These are phyloP conservation scores for Boletus pseudo-olivaceus DNA, from an alignment of 768 basidiomycete species.

Conservation along the genomic window DNA sequence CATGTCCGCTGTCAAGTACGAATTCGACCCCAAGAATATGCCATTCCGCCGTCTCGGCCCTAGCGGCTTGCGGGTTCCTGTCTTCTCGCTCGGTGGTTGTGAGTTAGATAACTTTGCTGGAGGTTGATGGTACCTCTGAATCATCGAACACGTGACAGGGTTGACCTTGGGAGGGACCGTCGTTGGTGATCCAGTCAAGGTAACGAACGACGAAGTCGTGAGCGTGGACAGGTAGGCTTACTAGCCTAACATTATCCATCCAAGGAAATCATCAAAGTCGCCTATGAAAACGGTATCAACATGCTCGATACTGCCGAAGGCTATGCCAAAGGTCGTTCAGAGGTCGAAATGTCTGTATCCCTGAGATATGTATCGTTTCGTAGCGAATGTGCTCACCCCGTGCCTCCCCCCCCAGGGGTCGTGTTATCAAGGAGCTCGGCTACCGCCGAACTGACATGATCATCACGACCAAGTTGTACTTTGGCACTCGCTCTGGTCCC, in stretches of 20 bases:
- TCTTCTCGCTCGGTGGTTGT: constrained; percentile 54
- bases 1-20: constrained; percentile 29
- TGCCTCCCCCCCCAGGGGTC: constrained; percentile 43
- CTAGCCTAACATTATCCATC: background rate
- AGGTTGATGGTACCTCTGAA: background rate
- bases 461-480: constrained; percentile 58
- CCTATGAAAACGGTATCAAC: constrained; percentile 52
- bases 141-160: constrained; percentile 25
- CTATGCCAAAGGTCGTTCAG: constrained; percentile 46
- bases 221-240: too few species aligned
- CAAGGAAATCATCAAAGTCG: constrained; percentile 52
- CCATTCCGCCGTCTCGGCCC: constrained; percentile 41
- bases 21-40: constrained; percentile 39
- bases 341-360: constrained; percentile 45
- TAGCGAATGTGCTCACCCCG: background rate
- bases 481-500: constrained; percentile 48
- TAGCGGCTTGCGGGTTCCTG: constrained; percentile 46
- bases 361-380: background rate
- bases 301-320: constrained; percentile 47
- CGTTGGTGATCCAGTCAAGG: constrained; percentile 51
- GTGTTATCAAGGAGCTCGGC: constrained; percentile 52
- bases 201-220: constrained; percentile 4
- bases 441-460: constrained; percentile 48
- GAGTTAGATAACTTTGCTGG: constrained; percentile 3
- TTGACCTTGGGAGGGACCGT: constrained; percentile 47